Evolutionary conservation across 352 stramenopile species (phyloP).

Genomic region (Phytopythium oedochilum): DNA sequence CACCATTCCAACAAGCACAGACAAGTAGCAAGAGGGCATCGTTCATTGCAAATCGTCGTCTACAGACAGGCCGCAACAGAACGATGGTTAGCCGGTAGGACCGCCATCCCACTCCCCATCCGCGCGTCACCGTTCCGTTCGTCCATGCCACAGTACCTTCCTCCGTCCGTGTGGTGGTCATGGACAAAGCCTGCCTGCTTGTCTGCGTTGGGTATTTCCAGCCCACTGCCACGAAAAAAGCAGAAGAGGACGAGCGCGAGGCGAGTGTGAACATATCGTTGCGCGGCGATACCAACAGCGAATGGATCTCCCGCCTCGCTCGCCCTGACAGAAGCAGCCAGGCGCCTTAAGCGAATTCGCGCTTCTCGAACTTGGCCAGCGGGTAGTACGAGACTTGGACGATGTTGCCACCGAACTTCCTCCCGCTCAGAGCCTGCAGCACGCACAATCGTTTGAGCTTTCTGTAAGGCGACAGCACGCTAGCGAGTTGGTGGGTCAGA

Average conservation of each 20-base stretch:
- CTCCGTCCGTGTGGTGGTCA: not conserved
- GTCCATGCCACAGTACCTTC: slow-evolving; percentile 10
- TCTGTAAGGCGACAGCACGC: not conserved
- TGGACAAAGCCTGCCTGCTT: not conserved
- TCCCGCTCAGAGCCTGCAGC: slow-evolving; percentile 63
- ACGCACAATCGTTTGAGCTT: not conserved
- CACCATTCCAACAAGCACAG: slow-evolving; percentile 6
- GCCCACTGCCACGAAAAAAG: slow-evolving; percentile 5
- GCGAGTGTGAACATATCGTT: not conserved
- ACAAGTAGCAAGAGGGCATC: slow-evolving; percentile 7
- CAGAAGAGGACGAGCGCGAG: not conserved
- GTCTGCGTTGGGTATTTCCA: not conserved
- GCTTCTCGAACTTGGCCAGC: slow-evolving; percentile 66
- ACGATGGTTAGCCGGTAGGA: slow-evolving; percentile 15
- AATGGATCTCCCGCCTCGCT: not conserved
- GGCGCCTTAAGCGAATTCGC: slow-evolving; percentile 43
- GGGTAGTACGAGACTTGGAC: slow-evolving; percentile 80
- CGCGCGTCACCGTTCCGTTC: not conserved
- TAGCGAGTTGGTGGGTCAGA: not conserved
- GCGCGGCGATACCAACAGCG: slow-evolving; percentile 1
- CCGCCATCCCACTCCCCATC: slow-evolving; percentile 5
- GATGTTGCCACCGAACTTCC: slow-evolving; percentile 86
- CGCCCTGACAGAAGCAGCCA: not conserved
- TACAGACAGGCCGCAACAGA: slow-evolving; percentile 15
- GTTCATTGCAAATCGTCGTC: slow-evolving; percentile 21